A percentile compares a stretch with the other conserved stretches of the same genome.
phyloP scores from a whole-genome alignment of 306 rosid species.

The Sesbania bispinosa region DNA sequence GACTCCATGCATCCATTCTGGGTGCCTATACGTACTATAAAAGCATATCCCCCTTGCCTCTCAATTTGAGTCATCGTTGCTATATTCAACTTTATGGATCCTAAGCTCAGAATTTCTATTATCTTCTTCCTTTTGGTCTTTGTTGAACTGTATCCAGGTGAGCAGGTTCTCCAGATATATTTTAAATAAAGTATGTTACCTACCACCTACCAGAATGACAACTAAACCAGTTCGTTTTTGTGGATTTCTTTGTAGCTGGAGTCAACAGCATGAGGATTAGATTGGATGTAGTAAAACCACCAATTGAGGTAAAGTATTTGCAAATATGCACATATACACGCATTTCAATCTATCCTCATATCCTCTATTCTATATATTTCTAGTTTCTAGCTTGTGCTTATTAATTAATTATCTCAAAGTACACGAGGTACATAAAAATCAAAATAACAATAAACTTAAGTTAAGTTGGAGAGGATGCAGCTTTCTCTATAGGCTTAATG shows the following conservation, averaged over 20 bases:
- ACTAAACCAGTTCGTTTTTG: slow-evolving; percentile 2
- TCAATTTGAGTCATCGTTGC: neutral
- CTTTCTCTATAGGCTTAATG: neutral
- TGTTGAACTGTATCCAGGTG: slow-evolving; percentile 48
- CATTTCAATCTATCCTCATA: neutral
- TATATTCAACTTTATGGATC: slow-evolving; percentile 34
- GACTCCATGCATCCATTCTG: neutral
- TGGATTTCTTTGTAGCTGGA: slow-evolving; percentile 34
- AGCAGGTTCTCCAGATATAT: neutral
- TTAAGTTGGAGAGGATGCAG: no score
- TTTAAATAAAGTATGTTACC: neutral
- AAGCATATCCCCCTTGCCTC: slow-evolving; percentile 9
- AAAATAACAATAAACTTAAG: no score
- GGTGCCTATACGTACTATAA: slow-evolving; percentile 9
- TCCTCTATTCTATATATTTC: neutral
- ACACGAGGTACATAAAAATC: no score
- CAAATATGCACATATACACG: neutral
- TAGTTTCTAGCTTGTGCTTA: neutral
- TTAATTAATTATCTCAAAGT: neutral
- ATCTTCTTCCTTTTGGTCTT: slow-evolving; percentile 33
- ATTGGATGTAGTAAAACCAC: slow-evolving; percentile 25
- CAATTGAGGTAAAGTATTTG: slow-evolving; percentile 34
- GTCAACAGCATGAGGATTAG: slow-evolving; percentile 28
- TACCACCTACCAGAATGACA: neutral
- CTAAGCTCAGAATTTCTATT: slow-evolving; percentile 20